Evolutionary conservation across 495 filamentous ascomycete species (phyloP).

Genomic region (Mytilinidion resinicola): DNA sequence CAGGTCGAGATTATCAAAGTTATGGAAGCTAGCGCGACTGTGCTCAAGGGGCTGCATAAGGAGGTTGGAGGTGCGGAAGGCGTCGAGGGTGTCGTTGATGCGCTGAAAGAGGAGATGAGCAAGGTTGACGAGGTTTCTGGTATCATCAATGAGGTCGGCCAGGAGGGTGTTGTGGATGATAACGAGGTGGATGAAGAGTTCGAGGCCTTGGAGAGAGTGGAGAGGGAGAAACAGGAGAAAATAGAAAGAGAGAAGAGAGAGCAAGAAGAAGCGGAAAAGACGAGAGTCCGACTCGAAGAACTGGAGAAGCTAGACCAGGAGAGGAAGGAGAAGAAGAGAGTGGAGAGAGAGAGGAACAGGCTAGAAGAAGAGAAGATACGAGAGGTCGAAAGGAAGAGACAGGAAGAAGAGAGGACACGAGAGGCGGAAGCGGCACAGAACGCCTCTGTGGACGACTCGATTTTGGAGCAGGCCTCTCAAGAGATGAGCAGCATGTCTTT

Average conservation of each 20-base stretch:
- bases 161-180: slow-evolving; percentile 55
- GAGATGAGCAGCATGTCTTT: neutral
- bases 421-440: too few relatives aligned
- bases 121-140: slow-evolving; percentile 75
- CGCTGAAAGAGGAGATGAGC: slow-evolving; percentile 70
- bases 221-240: slow-evolving; percentile 25
- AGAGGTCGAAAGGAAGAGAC: neutral
- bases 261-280: slow-evolving; percentile 32
- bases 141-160: slow-evolving; percentile 59
- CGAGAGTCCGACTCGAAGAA: slow-evolving; percentile 2
- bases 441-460: neutral
- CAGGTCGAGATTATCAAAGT: slow-evolving; percentile 73
- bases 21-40: slow-evolving; percentile 70
- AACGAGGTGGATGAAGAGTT: slow-evolving; percentile 84
- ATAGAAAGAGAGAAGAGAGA: slow-evolving; percentile 44
- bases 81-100: slow-evolving; percentile 68
- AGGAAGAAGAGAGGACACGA: neutral
- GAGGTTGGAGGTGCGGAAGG: slow-evolving; percentile 69
- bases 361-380: slow-evolving; percentile 29
- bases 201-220: slow-evolving; percentile 57
- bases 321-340: slow-evolving; percentile 12
- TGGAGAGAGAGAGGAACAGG: slow-evolving; percentile 11
- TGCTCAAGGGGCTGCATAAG: slow-evolving; percentile 64
- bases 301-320: slow-evolving; percentile 9
- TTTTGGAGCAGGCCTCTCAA: neutral